These are phyloP conservation scores for Mycocentrospora acerina DNA, from an alignment of 2,329 filamentous ascomycete genomes.

Conservation along the genomic window DNA sequence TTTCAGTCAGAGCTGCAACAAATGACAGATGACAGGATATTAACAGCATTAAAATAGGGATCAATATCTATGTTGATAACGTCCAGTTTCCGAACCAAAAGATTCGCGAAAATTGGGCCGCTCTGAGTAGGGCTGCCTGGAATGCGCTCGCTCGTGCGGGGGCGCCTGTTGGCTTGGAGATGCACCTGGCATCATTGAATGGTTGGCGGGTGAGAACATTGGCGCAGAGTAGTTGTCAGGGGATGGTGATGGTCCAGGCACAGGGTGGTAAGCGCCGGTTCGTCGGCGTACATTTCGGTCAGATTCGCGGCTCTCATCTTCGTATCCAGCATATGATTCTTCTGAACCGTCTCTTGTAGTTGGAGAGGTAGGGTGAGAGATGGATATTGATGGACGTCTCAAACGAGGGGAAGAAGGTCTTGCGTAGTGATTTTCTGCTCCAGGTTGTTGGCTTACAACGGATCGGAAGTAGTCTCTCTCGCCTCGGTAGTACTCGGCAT, in stretches of 20 bases:
- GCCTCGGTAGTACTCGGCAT: constrained; percentile 71
- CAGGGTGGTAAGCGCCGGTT: constrained; percentile 40
- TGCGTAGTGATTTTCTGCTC: constrained; percentile 49
- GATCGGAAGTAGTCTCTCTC: constrained; percentile 68
- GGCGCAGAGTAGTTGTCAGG: constrained; percentile 8
- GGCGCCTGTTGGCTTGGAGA: constrained; percentile 9
- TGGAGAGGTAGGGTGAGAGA: constrained; percentile 30
- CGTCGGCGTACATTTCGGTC: constrained; percentile 42
- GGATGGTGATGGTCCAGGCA: constrained; percentile 23
- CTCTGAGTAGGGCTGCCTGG: constrained; percentile 5
- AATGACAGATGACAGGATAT: too few relatives aligned
- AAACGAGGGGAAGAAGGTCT: constrained; percentile 48
- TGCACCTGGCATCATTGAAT: constrained; percentile 8
- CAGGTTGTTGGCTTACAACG: constrained; percentile 61
- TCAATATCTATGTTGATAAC: too few relatives aligned
- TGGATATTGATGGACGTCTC: constrained; percentile 33
- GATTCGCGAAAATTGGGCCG: constrained; percentile 16
- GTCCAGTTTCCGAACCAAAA: constrained; percentile 10
- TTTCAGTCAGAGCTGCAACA: too few relatives aligned
- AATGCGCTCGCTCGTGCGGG: constrained; percentile 14
- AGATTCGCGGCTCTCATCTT: constrained; percentile 30
- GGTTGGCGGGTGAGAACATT: constrained; percentile 23
- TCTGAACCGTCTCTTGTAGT: constrained; percentile 32
- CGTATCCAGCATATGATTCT: constrained; percentile 34
- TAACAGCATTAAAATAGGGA: too few relatives aligned